Evolutionary conservation across 306 rosid genomes (phyloP), one percentile per base, ranked within the genome.

Genomic region (Betula pendula): DNA sequence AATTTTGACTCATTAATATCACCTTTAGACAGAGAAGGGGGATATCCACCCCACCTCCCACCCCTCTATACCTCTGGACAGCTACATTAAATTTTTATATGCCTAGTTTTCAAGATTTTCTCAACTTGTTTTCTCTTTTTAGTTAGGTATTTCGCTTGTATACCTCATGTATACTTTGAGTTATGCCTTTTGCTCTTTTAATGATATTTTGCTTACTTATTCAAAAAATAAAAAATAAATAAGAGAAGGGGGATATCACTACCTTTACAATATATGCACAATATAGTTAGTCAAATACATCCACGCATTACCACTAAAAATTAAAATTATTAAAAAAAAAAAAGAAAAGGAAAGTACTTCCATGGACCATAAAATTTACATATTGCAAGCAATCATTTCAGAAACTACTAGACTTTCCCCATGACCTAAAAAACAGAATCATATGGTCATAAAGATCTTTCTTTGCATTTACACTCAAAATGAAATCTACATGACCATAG

Each of bases 401-500:
- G 69, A 75, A 82, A 60, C 88, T 80, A 72, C 80, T 80, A 49
- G 20, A 69, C 72, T 84, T 75, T 47, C 74, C 80, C 71, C 63
- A 16, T 71, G 88, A 80, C 70, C 79, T 81, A 8, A 94, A 81
- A 76, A 92, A 90, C 59, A 58, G 56, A 52, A 94, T 87, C 79
- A 94, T 75, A 58, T 85, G 89, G 58, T 94, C 94, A 84, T 84
- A 87, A 56, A 94, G 49, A 88, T 94, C 98, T 83, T 87, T 81
- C 76, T 89, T 94, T 29, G 93, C 92, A 27, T 72, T 86, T 68
- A 81, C 52, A 76, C 98, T 90, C 79, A 92, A 74, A 73, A 92
- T 79, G 92, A 92, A 90, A 89, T 92, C 98, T 2, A 94, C 11
- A 78, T 94, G 97, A 66, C 95, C 98, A 79, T 94, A 92, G 71